A percentile compares a stretch with the other conserved stretches of the same genome.
Evolutionary conservation across 768 basidiomycete species (phyloP).

Genomic region (Mycena amicta): DNA sequence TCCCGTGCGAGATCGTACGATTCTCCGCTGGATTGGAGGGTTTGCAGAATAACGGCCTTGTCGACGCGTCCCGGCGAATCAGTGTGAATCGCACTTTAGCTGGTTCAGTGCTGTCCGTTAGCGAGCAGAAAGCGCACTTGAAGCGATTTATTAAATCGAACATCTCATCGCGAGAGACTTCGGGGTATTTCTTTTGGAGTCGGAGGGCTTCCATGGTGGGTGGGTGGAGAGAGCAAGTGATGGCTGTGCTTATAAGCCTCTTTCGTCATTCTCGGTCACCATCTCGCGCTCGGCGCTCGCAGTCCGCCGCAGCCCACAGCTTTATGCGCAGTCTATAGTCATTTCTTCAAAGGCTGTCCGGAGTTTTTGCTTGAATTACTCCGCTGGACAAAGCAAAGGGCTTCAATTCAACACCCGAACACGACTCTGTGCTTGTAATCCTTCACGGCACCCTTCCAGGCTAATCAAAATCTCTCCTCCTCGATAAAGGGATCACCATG

Average conservation of each 20-base stretch:
- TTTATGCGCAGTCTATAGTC: no score
- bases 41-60: conserved; percentile 79
- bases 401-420: no score
- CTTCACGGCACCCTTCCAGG: neutral
- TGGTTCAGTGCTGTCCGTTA: conserved; percentile 1
- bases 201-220: conserved; percentile 76
- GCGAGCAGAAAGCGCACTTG: conserved; percentile 69
- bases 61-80: conserved; percentile 83
- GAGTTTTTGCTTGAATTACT: no score
- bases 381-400: no score
- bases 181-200: conserved; percentile 90
- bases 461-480: no score
- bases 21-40: conserved; percentile 78
- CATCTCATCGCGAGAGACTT: conserved; percentile 92
- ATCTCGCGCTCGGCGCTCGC: neutral
- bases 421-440: no score
- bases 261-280: neutral
- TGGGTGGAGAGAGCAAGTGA: conserved; percentile 5
- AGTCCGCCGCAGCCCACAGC: neutral
- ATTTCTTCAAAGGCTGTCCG: no score
- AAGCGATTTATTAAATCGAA: conserved; percentile 92
- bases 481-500: neutral
- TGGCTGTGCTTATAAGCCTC: conserved; percentile 3
- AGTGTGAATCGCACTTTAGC: conserved; percentile 65
- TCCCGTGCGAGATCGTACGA: conserved; percentile 90